Percentiles rank a stretch among this genome's conserved stretches.
Evolutionary conservation across 2,329 filamentous ascomycete genomes (phyloP).

Genomic region (Penicillium glabrum): DNA sequence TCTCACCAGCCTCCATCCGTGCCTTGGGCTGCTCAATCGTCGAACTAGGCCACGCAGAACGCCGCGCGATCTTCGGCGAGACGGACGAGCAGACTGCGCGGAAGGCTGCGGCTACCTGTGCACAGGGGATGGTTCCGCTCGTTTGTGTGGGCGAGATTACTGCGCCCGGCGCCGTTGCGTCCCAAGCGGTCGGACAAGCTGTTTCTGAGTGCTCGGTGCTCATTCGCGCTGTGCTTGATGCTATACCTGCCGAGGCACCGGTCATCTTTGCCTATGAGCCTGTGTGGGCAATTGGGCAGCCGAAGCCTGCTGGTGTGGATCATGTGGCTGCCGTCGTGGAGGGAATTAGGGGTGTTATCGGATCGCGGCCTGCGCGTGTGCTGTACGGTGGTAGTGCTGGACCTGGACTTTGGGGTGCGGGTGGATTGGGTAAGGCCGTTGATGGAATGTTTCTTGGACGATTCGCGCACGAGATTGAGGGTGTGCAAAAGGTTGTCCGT

Average conservation of each 20-base stretch:
- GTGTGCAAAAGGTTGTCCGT: slow-evolving; percentile 52
- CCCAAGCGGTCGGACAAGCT: slow-evolving; percentile 55
- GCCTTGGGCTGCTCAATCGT: slow-evolving; percentile 71
- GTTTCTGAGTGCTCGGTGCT: slow-evolving; percentile 67
- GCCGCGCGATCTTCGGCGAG: slow-evolving; percentile 70
- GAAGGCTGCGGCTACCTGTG: slow-evolving; percentile 68
- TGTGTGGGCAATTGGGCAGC: slow-evolving; percentile 82
- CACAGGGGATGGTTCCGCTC: slow-evolving; percentile 72
- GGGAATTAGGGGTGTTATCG: slow-evolving; percentile 57
- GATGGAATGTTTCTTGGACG: slow-evolving; percentile 80
- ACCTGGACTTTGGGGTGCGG: slow-evolving; percentile 65
- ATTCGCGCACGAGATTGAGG: slow-evolving; percentile 74
- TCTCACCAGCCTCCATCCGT: slow-evolving; percentile 66
- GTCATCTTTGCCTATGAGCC: slow-evolving; percentile 83
- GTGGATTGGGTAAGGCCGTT: slow-evolving; percentile 63
- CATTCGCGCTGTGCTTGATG: slow-evolving; percentile 62
- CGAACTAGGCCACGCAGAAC: slow-evolving; percentile 79
- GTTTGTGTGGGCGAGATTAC: slow-evolving; percentile 77
- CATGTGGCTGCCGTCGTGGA: slow-evolving; percentile 72
- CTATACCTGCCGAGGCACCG: slow-evolving; percentile 62
- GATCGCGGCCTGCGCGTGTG: slow-evolving; percentile 62
- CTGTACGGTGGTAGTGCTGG: slow-evolving; percentile 83
- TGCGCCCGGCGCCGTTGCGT: slow-evolving; percentile 47
- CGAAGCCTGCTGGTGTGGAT: slow-evolving; percentile 67
- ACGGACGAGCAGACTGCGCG: slow-evolving; percentile 66